A percentile compares a stretch with the other conserved stretches of the same genome.
phyloP scores from a whole-genome alignment of 805 yeast species.

The Candida verbasci region DNA sequence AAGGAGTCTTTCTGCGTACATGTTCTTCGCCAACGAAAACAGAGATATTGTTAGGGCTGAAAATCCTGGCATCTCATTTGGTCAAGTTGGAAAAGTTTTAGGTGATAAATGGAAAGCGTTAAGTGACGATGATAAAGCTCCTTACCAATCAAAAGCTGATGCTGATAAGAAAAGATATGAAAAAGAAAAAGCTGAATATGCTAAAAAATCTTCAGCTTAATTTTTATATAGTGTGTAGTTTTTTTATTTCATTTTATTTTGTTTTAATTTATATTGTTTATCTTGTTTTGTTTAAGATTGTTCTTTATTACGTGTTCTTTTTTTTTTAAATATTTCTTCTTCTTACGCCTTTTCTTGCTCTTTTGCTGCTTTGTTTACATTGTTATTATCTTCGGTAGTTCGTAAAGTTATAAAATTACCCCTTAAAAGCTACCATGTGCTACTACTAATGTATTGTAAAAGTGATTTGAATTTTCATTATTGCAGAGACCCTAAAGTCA shows the following conservation, averaged over 20 bases:
- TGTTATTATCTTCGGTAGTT: too few relatives aligned
- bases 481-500: too few relatives aligned
- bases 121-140: slow-evolving; percentile 74
- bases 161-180: slow-evolving; percentile 98
- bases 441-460: too few relatives aligned
- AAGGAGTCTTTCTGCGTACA: slow-evolving; percentile 96
- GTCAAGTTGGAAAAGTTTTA: slow-evolving; percentile 89
- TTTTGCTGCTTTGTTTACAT: too few relatives aligned
- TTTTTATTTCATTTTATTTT: not conserved
- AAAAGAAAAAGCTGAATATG: slow-evolving; percentile 86
- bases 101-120: slow-evolving; percentile 98
- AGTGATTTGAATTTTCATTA: too few relatives aligned
- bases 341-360: too few relatives aligned
- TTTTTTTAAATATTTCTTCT: too few relatives aligned
- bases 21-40: slow-evolving; percentile 97
- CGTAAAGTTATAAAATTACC: too few relatives aligned
- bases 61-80: slow-evolving; percentile 94
- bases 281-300: not conserved
- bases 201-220: slow-evolving; percentile 26
- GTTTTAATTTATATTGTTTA: not conserved
- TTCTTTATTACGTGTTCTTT: too few relatives aligned
- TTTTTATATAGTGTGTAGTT: not conserved
- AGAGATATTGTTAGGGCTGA: slow-evolving; percentile 94
- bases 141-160: slow-evolving; percentile 90
- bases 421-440: too few relatives aligned